Conservation (phyloP, 306 rosid species). For the Datisca glomerata region DNA sequence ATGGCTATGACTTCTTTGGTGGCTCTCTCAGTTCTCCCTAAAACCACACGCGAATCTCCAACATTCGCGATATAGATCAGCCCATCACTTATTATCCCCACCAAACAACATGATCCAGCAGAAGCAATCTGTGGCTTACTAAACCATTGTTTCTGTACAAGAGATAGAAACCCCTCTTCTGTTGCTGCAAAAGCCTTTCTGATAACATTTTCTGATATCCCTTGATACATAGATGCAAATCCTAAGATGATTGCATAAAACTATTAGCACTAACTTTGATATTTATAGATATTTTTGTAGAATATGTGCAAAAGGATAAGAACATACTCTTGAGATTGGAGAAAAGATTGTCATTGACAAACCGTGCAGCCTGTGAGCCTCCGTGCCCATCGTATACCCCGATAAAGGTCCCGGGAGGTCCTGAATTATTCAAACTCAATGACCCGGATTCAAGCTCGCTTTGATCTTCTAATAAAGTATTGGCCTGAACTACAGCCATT, state of each 20-base stretch:
- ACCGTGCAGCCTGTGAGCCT: slow-evolving; percentile 63
- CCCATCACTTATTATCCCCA: slow-evolving; percentile 61
- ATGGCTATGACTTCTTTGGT: slow-evolving; percentile 51
- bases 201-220: slow-evolving; percentile 52
- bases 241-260: too few relatives aligned
- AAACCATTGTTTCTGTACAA: slow-evolving; percentile 60
- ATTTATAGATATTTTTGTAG: too few relatives aligned
- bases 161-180: slow-evolving; percentile 58
- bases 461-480: slow-evolving; percentile 56
- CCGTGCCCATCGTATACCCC: slow-evolving; percentile 91
- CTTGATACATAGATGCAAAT: slow-evolving; percentile 36
- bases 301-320: slow-evolving; percentile 10
- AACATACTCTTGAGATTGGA: slow-evolving; percentile 61
- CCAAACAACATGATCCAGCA: slow-evolving; percentile 67
- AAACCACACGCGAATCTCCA: slow-evolving; percentile 65
- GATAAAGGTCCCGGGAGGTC: slow-evolving; percentile 56
- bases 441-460: slow-evolving; percentile 78
- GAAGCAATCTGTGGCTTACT: slow-evolving; percentile 58
- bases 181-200: slow-evolving; percentile 53
- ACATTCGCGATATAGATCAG: slow-evolving; percentile 52
- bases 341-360: slow-evolving; percentile 56
- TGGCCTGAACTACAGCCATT: slow-evolving; percentile 86
- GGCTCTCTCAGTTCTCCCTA: slow-evolving; percentile 53
- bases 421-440: slow-evolving; percentile 31
- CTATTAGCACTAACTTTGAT: too few relatives aligned